Percentiles rank a stretch among this genome's conserved stretches.
phyloP scores from a whole-genome alignment of 2,329 filamentous ascomycete species.

The Catunica adiposa region DNA sequence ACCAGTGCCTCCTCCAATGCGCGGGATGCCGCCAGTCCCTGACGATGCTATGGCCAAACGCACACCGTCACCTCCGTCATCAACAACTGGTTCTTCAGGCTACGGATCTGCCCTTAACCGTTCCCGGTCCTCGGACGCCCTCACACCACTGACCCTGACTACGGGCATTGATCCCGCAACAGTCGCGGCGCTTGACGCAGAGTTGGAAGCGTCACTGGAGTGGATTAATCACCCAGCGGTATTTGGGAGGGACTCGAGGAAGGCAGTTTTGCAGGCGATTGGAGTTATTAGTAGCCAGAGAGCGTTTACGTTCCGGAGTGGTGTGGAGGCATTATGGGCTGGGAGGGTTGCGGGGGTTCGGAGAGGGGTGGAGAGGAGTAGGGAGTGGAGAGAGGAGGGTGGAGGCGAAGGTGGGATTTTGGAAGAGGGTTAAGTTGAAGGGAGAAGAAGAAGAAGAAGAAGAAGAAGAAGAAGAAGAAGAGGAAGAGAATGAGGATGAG shows the following conservation, averaged over 20 bases:
- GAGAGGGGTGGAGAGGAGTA: constrained; percentile 62
- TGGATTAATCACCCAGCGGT: constrained; percentile 97
- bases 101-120: constrained; percentile 30
- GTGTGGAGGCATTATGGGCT: constrained; percentile 81
- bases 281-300: constrained; percentile 91
- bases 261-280: constrained; percentile 89
- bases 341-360: constrained; percentile 66
- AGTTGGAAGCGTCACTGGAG: constrained; percentile 78
- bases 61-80: constrained; percentile 37
- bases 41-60: constrained; percentile 38
- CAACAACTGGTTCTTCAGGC: constrained; percentile 27
- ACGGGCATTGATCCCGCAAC: constrained; percentile 70
- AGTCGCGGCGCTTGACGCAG: constrained; percentile 74
- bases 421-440: constrained; percentile 41
- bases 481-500: too few relatives aligned
- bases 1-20: constrained; percentile 52
- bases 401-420: constrained; percentile 53
- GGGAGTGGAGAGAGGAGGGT: constrained; percentile 80
- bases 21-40: constrained; percentile 22
- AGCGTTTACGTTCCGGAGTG: constrained; percentile 81
- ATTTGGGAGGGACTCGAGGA: constrained; percentile 83
- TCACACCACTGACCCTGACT: constrained; percentile 34
- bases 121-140: constrained; percentile 37
- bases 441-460: too few relatives aligned
- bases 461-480: too few relatives aligned